Conservation (phyloP, 73 alveolate species). For the Stentor roeselii region DNA sequence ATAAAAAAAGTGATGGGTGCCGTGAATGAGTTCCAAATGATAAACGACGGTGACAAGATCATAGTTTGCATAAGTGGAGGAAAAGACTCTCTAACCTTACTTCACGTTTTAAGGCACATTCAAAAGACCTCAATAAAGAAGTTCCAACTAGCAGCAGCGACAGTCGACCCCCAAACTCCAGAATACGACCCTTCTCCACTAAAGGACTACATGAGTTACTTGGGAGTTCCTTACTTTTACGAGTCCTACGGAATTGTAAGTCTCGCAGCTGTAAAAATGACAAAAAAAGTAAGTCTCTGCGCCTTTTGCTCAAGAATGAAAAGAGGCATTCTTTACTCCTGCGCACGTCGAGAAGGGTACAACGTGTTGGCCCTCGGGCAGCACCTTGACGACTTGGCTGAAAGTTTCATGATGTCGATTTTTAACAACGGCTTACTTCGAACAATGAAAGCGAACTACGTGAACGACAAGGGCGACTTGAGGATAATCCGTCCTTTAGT, state of each 20-base stretch:
- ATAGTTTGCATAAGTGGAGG: slow-evolving; percentile 97
- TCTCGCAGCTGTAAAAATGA: slow-evolving; percentile 77
- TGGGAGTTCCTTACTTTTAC: slow-evolving; percentile 85
- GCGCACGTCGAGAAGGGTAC: slow-evolving; percentile 89
- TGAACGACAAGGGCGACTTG: slow-evolving; percentile 83
- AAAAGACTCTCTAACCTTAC: slow-evolving; percentile 92
- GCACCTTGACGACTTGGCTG: slow-evolving; percentile 99
- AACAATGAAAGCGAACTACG: slow-evolving; percentile 94
- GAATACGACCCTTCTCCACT: slow-evolving; percentile 96
- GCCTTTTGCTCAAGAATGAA: slow-evolving; percentile 98
- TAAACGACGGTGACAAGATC: slow-evolving; percentile 89
- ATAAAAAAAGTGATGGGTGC: slow-evolving; percentile 84
- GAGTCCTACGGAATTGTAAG: slow-evolving; percentile 82
- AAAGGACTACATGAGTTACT: slow-evolving; percentile 57
- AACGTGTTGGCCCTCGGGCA: slow-evolving; percentile 93
- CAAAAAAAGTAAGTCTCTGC: slow-evolving; percentile 90
- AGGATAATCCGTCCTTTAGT: slow-evolving; percentile 98
- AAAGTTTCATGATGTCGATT: slow-evolving; percentile 94
- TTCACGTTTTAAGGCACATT: slow-evolving; percentile 78
- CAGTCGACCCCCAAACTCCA: slow-evolving; percentile 95
- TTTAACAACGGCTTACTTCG: slow-evolving; percentile 94
- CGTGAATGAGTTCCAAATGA: slow-evolving; percentile 92
- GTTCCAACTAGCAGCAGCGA: slow-evolving; percentile 85
- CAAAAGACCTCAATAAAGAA: slow-evolving; percentile 73
- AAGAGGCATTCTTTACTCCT: slow-evolving; percentile 93